phyloP scores from a whole-genome alignment of 306 rosid species.

The Begonia masoniana region DNA sequence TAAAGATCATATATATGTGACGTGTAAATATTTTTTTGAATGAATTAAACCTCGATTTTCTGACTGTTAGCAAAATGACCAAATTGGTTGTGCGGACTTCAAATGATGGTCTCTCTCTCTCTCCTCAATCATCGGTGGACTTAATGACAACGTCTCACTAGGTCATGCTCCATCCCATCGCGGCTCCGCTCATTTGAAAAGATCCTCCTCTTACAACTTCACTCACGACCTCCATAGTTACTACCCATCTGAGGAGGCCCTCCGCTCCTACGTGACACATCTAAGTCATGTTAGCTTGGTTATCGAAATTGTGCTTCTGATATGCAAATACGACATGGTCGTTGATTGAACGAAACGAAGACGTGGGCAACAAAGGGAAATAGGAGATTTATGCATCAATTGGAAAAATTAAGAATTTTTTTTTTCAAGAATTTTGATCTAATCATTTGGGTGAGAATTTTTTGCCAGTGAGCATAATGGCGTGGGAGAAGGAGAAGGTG shows the following conservation, averaged over 20 bases:
- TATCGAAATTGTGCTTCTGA: constrained; percentile 39
- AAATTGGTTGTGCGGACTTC: no score
- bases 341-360: constrained; percentile 73
- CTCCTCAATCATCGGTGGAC: neutral
- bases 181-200: constrained; percentile 46
- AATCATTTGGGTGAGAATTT: constrained; percentile 46
- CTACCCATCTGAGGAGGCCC: constrained; percentile 44
- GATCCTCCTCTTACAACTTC: constrained; percentile 37
- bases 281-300: constrained; percentile 52
- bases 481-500: constrained; percentile 55
- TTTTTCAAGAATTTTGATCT: constrained; percentile 28
- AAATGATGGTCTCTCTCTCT: no score
- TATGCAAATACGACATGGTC: constrained; percentile 65
- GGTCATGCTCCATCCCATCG: constrained; percentile 40
- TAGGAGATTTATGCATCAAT: constrained; percentile 38
- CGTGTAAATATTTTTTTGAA: no score
- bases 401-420: constrained; percentile 26
- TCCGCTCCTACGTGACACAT: constrained; percentile 32
- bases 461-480: constrained; percentile 49
- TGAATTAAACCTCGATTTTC: no score
- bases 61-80: no score
- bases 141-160: constrained; percentile 33
- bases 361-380: constrained; percentile 8
- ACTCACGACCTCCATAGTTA: constrained; percentile 20
- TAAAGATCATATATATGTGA: no score